Percentiles rank a stretch among this genome's conserved stretches.
phyloP scores from a whole-genome alignment of 257 asterid species.

The Ajuga chamaepitys region DNA sequence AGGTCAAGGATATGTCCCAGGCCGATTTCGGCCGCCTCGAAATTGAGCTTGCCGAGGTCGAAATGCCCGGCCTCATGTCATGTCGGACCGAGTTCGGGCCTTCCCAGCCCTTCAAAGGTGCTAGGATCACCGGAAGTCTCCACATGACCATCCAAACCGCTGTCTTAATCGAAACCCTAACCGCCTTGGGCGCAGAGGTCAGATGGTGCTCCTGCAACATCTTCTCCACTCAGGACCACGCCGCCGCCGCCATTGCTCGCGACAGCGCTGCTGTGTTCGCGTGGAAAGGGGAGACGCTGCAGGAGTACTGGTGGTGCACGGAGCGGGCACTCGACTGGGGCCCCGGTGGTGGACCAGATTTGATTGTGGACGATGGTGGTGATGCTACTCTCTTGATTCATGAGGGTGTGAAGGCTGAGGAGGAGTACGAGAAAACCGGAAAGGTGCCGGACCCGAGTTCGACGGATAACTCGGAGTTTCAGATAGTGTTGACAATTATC shows the following conservation, averaged over 20 bases:
- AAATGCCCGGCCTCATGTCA: conserved; percentile 37
- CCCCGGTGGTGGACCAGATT: conserved; percentile 26
- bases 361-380: conserved; percentile 28
- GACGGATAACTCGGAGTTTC: conserved; percentile 24
- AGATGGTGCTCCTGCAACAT: conserved; percentile 35
- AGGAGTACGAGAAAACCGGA: conserved; percentile 19
- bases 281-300: conserved; percentile 26
- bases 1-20: conserved; percentile 48
- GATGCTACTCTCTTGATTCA: conserved; percentile 25
- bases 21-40: conserved; percentile 46
- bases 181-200: conserved; percentile 42
- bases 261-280: conserved; percentile 28
- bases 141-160: conserved; percentile 49
- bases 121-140: conserved; percentile 27
- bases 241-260: conserved; percentile 25
- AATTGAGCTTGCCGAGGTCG: conserved; percentile 40
- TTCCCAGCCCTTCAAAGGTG: conserved; percentile 25
- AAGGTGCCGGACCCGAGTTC: conserved; percentile 26
- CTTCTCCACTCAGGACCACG: conserved; percentile 32
- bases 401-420: conserved; percentile 31
- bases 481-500: conserved; percentile 18
- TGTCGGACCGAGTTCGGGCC: conserved; percentile 27
- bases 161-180: conserved; percentile 39
- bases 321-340: conserved; percentile 34
- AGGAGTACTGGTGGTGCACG: conserved; percentile 35